Evolutionary conservation across 2,329 filamentous ascomycete genomes (phyloP).

Genomic region (Dactylonectria estremocensis): DNA sequence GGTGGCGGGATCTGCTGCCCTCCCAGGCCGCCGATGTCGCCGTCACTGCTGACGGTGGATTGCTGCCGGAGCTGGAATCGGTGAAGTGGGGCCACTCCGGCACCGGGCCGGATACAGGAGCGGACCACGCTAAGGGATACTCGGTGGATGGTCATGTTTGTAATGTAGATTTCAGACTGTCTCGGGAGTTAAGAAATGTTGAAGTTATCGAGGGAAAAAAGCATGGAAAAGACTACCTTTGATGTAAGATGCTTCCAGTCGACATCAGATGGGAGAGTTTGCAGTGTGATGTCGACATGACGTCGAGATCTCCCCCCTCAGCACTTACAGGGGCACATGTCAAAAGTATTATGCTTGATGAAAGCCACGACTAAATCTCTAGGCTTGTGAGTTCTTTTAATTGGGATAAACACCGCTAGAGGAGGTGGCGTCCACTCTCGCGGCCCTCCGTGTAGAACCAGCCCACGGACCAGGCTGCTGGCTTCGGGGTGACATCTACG

Average conservation of each 20-base stretch:
- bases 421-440: too few species aligned
- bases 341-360: too few species aligned
- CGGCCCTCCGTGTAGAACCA: too few species aligned
- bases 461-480: too few species aligned
- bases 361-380: too few species aligned
- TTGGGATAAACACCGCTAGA: too few species aligned
- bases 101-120: conserved; percentile 13
- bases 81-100: conserved; percentile 24
- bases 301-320: too few species aligned
- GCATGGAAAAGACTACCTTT: conserved; percentile 1
- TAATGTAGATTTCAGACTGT: not conserved
- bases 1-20: conserved; percentile 19
- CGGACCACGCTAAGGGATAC: conserved; percentile 12
- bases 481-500: too few species aligned
- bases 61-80: conserved; percentile 20
- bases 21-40: conserved; percentile 19
- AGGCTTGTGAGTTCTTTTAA: too few species aligned
- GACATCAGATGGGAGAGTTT: conserved; percentile 1
- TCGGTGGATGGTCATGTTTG: conserved; percentile 10
- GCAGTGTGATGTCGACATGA: conserved; percentile 24
- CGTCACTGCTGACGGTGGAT: conserved; percentile 24
- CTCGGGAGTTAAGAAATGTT: too few species aligned
- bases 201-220: not conserved
- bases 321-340: too few species aligned
- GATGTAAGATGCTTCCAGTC: not conserved